Percentiles rank a stretch among this genome's conserved stretches.
phyloP scores from a whole-genome alignment of 208 protist species.

The Herpetomonas samuelpessoai region DNA sequence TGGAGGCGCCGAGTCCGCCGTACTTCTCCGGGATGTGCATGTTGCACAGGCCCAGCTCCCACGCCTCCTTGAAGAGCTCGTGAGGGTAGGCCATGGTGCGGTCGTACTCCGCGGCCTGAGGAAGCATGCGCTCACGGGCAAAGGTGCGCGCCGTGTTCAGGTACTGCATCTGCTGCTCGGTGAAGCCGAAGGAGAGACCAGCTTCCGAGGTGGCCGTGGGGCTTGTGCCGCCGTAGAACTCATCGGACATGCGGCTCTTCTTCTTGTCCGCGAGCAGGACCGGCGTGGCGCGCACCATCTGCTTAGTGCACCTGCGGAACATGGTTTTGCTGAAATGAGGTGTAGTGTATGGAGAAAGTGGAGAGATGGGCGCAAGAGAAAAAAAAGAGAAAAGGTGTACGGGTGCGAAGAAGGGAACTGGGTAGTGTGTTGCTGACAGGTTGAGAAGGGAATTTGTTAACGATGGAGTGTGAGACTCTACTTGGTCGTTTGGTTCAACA shows the following conservation, averaged over 20 bases:
- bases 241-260: constrained; percentile 2
- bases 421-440: too few relatives aligned
- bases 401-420: too few relatives aligned
- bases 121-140: constrained; percentile 72
- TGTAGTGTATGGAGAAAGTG: too few relatives aligned
- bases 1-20: constrained; percentile 69
- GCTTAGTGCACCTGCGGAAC: constrained; percentile 9
- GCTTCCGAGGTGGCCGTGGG: constrained; percentile 15
- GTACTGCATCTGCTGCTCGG: constrained; percentile 65
- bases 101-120: constrained; percentile 70
- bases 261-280: constrained; percentile 17
- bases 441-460: too few relatives aligned
- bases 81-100: constrained; percentile 67
- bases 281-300: constrained; percentile 3
- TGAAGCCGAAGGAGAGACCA: constrained; percentile 79
- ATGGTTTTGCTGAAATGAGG: too few relatives aligned
- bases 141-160: constrained; percentile 78
- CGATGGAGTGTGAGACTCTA: too few relatives aligned
- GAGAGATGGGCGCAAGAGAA: too few relatives aligned
- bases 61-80: constrained; percentile 77
- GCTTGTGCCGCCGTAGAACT: constrained; percentile 25
- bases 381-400: too few relatives aligned
- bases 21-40: constrained; percentile 80
- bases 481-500: too few relatives aligned
- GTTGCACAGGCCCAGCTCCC: constrained; percentile 84